phyloP scores from a whole-genome alignment of 2,329 filamentous ascomycete genomes.

The Camptophora hylomeconis region DNA sequence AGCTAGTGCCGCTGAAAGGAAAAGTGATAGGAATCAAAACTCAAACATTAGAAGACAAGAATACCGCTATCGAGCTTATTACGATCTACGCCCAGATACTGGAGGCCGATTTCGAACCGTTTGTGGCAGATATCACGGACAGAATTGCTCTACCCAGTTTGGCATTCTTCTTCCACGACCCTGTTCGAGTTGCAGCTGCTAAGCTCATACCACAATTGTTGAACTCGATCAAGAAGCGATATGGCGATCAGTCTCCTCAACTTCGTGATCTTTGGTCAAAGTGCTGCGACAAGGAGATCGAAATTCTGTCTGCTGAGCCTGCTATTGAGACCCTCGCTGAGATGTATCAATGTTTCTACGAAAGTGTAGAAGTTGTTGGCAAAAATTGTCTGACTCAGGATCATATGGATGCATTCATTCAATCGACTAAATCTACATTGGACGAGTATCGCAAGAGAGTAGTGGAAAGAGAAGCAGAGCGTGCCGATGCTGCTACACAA shows the following conservation, averaged over 20 bases:
- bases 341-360: constrained; percentile 99
- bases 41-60: constrained; percentile 92
- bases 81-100: constrained; percentile 94
- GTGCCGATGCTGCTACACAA: constrained; percentile 70
- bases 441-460: constrained; percentile 90
- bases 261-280: constrained; percentile 71
- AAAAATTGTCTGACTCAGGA: constrained; percentile 64
- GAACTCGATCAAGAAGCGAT: constrained; percentile 85
- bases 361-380: constrained; percentile 87
- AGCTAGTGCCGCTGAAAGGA: constrained; percentile 88
- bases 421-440: constrained; percentile 69
- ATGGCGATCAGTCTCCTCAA: constrained; percentile 66
- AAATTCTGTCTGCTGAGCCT: constrained; percentile 85
- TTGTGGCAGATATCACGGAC: constrained; percentile 86
- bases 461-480: constrained; percentile 68
- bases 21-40: constrained; percentile 98
- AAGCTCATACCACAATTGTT: constrained; percentile 89
- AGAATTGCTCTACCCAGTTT: constrained; percentile 89
- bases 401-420: constrained; percentile 80
- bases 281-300: constrained; percentile 80
- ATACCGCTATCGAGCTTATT: constrained; percentile 97
- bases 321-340: constrained; percentile 92
- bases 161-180: constrained; percentile 98
- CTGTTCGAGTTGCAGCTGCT: constrained; percentile 85
- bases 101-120: constrained; percentile 83